Evolutionary conservation across 1,284 basidiomycete species (phyloP).

Genomic region (Tylopilus sp.): DNA sequence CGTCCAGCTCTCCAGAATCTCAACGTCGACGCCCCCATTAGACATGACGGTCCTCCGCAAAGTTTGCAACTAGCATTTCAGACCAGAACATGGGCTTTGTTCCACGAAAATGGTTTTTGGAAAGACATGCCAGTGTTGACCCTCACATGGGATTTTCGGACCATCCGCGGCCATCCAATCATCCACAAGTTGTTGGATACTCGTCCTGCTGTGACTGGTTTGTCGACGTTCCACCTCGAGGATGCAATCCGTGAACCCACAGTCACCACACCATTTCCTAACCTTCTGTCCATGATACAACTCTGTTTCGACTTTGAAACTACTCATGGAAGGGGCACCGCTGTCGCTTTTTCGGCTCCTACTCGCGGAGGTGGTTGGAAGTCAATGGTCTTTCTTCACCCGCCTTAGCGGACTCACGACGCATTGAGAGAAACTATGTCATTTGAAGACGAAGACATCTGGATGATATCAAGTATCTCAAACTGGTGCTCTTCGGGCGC

Average conservation of each 20-base stretch:
- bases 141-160: slow-evolving; percentile 24
- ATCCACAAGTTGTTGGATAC: slow-evolving; percentile 31
- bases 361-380: slow-evolving; percentile 27
- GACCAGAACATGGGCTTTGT: slow-evolving; percentile 24
- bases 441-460: too few species aligned
- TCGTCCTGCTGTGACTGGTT: slow-evolving; percentile 37
- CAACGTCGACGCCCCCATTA: too few species aligned
- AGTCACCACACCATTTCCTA: slow-evolving; percentile 29
- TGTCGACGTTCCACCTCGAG: slow-evolving; percentile 30
- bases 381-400: slow-evolving; percentile 51
- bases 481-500: slow-evolving; percentile 21
- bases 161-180: slow-evolving; percentile 18
- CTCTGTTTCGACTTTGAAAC: slow-evolving; percentile 41
- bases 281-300: slow-evolving; percentile 29
- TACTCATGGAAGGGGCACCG: slow-evolving; percentile 29
- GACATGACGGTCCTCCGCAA: too few species aligned
- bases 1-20: too few species aligned
- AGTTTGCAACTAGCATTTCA: too few species aligned
- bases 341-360: slow-evolving; percentile 34
- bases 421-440: slow-evolving; percentile 47
- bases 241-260: slow-evolving; percentile 25
- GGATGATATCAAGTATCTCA: slow-evolving; percentile 9
- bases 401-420: slow-evolving; percentile 59
- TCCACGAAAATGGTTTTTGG: too few species aligned
- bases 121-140: too few species aligned